phyloP scores from a whole-genome alignment of 2,329 filamentous ascomycete genomes.

The Scytalidium sp. region DNA sequence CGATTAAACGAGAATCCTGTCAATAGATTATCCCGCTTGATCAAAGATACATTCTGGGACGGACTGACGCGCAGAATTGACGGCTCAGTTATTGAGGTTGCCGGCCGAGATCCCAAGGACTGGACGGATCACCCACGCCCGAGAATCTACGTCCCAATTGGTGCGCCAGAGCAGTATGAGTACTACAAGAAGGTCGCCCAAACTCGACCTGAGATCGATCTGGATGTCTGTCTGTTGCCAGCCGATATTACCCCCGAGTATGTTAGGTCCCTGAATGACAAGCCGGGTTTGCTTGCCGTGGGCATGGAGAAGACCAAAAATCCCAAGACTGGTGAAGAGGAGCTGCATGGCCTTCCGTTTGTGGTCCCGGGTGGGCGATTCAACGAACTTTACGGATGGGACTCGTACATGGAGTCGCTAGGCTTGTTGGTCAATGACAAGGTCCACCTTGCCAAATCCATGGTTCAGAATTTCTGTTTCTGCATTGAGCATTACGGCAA shows the following conservation, averaged over 20 bases:
- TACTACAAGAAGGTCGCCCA: constrained; percentile 83
- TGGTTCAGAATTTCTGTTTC: constrained; percentile 97
- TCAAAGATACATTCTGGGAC: constrained; percentile 90
- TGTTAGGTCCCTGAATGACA: constrained; percentile 78
- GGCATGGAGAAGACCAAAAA: constrained; percentile 78
- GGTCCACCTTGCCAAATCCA: constrained; percentile 83
- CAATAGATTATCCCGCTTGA: constrained; percentile 78
- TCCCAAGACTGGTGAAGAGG: constrained; percentile 64
- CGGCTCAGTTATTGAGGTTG: constrained; percentile 79
- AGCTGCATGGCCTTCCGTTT: constrained; percentile 79
- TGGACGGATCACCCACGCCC: constrained; percentile 89
- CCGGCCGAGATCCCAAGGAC: constrained; percentile 89
- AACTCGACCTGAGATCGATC: constrained; percentile 75
- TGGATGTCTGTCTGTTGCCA: constrained; percentile 81
- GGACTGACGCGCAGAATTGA: constrained; percentile 88
- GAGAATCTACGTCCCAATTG: constrained; percentile 84
- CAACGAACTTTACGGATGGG: constrained; percentile 98
- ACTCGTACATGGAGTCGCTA: constrained; percentile 97
- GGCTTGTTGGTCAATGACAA: constrained; percentile 84
- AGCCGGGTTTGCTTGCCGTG: constrained; percentile 84
- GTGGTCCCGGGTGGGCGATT: constrained; percentile 97
- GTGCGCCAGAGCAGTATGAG: constrained; percentile 81
- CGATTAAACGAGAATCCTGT: constrained; percentile 95
- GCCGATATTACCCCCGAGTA: constrained; percentile 77
- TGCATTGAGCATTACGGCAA: constrained; percentile 98